Base-by-base conservation (phyloP, 2,329 filamentous ascomycete species). In the Myriosclerotinia curreyana region DNA sequence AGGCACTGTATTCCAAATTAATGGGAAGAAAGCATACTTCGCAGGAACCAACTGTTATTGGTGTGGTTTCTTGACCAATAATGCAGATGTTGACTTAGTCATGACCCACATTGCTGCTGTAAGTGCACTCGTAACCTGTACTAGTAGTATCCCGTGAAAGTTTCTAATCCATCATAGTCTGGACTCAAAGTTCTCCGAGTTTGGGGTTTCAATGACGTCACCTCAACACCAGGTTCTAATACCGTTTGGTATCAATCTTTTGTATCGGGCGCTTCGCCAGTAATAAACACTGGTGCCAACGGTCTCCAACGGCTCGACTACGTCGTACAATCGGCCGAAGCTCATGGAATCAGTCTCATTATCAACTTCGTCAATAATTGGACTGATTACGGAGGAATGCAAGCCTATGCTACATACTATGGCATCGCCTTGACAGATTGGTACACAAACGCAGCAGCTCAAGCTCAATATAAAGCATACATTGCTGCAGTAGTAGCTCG, bases 281-380 rank as follows among this genome's bases (percentile, higher is more conserved):
- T 81, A 20, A 88, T 89, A 76, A 88, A 89, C 75, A 87, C 83
- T 0, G 86, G 85, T 2, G 71, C 80, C 44, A 77, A 88, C 71
- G 86, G 87, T 20, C 81, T 89, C 11, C 80, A 87, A 73, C 81
- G 85, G 17, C 81, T 90, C 2, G 87, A 90, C 71, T 83, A 83
- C 61, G 85, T 89, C 1, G 85, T 90, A 61, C 73, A 79, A 48
- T 77, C 82, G 0, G 86, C 86, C 6, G 85, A 87, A 73, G 77
- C 78, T 62, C 78, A 82, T 62, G 83, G 82, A 5, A 78, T 89
- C 69, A 86, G 87, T 73, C 76, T 89, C 6, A 86, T 89, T 66
- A 82, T 87, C 71, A 82, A 84, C 69, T 84, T 88, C 51, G 84
- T 89, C 63, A 90, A 90, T 76, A 85, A 89, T 76, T 90, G 86